Conservation (phyloP, 345 rosid species). For the Geranium rotundifolium region DNA sequence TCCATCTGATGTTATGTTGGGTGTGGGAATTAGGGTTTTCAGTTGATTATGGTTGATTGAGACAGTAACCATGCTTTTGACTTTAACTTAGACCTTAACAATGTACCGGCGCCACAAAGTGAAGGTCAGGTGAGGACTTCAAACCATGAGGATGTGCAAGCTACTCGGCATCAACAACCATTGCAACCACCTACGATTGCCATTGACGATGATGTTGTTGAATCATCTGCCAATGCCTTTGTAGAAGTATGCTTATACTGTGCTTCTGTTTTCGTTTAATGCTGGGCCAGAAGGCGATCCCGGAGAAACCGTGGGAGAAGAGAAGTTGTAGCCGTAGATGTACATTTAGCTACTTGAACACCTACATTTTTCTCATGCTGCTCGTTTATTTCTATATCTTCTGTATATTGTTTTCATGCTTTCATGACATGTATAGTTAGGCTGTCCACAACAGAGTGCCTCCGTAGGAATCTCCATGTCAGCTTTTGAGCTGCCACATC, state of each 20-base stretch:
- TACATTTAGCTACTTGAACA: conserved; percentile 48
- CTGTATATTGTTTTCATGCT: neutral
- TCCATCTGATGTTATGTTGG: too few species aligned
- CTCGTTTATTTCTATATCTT: neutral
- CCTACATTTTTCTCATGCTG: neutral
- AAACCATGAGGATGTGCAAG: conserved; percentile 16
- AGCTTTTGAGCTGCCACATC: too few species aligned
- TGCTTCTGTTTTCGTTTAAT: conserved; percentile 14
- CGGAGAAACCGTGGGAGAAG: conserved; percentile 30
- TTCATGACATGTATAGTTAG: neutral
- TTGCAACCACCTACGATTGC: conserved; percentile 34
- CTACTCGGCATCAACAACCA: conserved; percentile 20
- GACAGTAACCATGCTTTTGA: too few species aligned
- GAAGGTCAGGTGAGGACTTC: conserved; percentile 54
- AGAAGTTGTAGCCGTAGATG: conserved; percentile 41
- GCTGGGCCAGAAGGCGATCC: conserved; percentile 66
- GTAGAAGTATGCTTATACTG: conserved; percentile 38
- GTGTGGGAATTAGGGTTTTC: too few species aligned
- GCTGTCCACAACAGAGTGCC: too few species aligned
- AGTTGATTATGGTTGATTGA: too few species aligned
- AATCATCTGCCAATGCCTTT: conserved; percentile 66
- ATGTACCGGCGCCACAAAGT: conserved; percentile 35
- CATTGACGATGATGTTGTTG: conserved; percentile 70
- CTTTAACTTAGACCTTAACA: conserved; percentile 35
- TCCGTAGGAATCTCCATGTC: too few species aligned